phyloP scores from a whole-genome alignment of 1,284 basidiomycete genomes.

The Apiotrichum porosum region DNA sequence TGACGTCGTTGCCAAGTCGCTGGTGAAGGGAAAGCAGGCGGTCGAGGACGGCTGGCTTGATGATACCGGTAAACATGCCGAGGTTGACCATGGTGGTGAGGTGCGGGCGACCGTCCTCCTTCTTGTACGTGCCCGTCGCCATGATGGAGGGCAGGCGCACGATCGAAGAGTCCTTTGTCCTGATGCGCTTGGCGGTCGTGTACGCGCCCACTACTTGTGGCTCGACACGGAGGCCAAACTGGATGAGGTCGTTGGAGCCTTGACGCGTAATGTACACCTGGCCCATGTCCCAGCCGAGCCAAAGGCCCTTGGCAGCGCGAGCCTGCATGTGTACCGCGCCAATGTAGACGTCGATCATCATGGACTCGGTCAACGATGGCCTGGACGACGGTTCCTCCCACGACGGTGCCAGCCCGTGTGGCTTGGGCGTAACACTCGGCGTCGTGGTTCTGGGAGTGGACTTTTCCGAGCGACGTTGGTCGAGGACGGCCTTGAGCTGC shows the following conservation, averaged over 20 bases:
- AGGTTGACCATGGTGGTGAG: constrained; percentile 32
- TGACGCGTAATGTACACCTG: constrained; percentile 26
- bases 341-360: constrained; percentile 29
- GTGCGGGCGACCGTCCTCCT: constrained; percentile 1
- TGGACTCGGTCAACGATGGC: neutral
- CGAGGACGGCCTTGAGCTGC: constrained; percentile 8
- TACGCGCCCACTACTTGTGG: constrained; percentile 40
- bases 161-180: constrained; percentile 26
- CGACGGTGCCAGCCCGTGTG: neutral
- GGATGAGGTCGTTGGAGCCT: constrained; percentile 14
- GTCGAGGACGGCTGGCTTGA: constrained; percentile 45
- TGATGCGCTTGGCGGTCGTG: constrained; percentile 24
- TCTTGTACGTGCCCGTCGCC: constrained; percentile 16
- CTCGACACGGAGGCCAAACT: constrained; percentile 30
- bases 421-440: too few species aligned
- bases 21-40: constrained; percentile 42
- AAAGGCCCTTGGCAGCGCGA: constrained; percentile 35
- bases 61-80: constrained; percentile 42
- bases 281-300: constrained; percentile 42
- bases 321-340: constrained; percentile 23
- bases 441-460: too few species aligned
- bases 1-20: constrained; percentile 34
- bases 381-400: neutral
- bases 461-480: neutral
- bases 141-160: constrained; percentile 25